Percentiles rank a stretch among this genome's conserved stretches.
phyloP scores from a whole-genome alignment of 768 basidiomycete species.

The Boletellus sp. region DNA sequence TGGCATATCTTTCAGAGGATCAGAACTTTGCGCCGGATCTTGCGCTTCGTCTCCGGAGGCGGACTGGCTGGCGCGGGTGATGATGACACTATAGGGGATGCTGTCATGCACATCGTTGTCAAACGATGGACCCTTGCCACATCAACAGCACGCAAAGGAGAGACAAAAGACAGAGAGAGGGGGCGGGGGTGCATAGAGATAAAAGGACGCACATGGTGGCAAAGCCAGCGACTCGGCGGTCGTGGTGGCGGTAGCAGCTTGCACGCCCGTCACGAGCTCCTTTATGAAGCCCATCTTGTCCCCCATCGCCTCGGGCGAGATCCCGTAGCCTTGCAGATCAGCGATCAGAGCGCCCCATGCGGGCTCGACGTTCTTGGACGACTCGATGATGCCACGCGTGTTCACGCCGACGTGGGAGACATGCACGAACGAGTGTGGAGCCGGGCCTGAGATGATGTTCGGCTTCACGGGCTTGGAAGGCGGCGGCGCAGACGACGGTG shows the following conservation, averaged over 20 bases:
- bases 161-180: neutral
- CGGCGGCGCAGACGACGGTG: conserved; percentile 32
- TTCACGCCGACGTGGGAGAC: conserved; percentile 62
- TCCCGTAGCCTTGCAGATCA: conserved; percentile 40
- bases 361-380: conserved; percentile 49
- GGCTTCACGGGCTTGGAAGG: conserved; percentile 27
- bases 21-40: conserved; percentile 29
- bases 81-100: conserved; percentile 4
- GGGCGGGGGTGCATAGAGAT: too few species aligned
- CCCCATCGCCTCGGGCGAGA: conserved; percentile 30
- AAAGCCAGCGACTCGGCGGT: neutral
- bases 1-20: conserved; percentile 20
- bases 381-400: conserved; percentile 47
- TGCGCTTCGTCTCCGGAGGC: conserved; percentile 27
- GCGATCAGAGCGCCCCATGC: conserved; percentile 48
- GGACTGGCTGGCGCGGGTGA: conserved; percentile 6
- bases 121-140: neutral
- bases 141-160: neutral
- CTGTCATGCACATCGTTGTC: neutral
- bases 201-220: conserved; percentile 11
- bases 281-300: conserved; percentile 36
- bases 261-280: conserved; percentile 20
- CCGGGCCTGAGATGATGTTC: conserved; percentile 53
- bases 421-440: conserved; percentile 61
- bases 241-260: too few species aligned